Percentiles rank a stretch among this genome's conserved stretches.
These are phyloP conservation scores for Clarireedia monteithiana DNA, from an alignment of 2,329 filamentous ascomycete species.

Conservation along the genomic window DNA sequence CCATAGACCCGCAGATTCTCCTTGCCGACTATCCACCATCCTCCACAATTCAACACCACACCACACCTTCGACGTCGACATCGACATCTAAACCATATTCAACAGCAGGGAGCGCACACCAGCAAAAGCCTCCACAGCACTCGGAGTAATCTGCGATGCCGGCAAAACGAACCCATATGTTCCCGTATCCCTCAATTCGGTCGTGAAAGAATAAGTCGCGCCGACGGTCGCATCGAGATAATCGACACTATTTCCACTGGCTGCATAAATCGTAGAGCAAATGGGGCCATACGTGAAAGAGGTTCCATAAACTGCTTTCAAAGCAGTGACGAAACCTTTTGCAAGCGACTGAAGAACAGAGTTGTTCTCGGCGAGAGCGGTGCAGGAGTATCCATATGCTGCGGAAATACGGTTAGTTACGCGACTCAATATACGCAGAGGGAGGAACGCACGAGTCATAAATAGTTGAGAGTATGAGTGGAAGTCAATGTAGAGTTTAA, in stretches of 20 bases:
- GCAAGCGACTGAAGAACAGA: constrained; percentile 42
- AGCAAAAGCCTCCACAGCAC: constrained; percentile 39
- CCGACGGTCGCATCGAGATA: constrained; percentile 36
- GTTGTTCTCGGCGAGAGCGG: constrained; percentile 37
- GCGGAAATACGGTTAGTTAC: background rate
- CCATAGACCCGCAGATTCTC: no score
- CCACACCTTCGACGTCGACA: no score
- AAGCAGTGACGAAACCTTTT: constrained; percentile 40
- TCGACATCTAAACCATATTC: no score
- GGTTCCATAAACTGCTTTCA: constrained; percentile 46
- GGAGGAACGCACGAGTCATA: constrained; percentile 34
- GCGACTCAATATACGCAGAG: background rate
- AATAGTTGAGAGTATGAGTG: constrained; percentile 57
- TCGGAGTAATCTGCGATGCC: constrained; percentile 39
- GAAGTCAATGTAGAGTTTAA: constrained; percentile 57
- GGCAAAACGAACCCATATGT: constrained; percentile 42
- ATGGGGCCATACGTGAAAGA: constrained; percentile 37
- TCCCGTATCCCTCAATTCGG: constrained; percentile 43
- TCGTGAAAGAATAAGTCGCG: constrained; percentile 32
- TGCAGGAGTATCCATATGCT: constrained; percentile 53
- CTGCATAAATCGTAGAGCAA: constrained; percentile 54
- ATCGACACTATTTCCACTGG: constrained; percentile 38
- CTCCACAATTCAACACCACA: no score
- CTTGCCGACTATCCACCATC: no score
- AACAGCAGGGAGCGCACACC: constrained; percentile 20